Evolutionary conservation across 768 basidiomycete species (phyloP).

Genomic region (Lentinula detonsa): DNA sequence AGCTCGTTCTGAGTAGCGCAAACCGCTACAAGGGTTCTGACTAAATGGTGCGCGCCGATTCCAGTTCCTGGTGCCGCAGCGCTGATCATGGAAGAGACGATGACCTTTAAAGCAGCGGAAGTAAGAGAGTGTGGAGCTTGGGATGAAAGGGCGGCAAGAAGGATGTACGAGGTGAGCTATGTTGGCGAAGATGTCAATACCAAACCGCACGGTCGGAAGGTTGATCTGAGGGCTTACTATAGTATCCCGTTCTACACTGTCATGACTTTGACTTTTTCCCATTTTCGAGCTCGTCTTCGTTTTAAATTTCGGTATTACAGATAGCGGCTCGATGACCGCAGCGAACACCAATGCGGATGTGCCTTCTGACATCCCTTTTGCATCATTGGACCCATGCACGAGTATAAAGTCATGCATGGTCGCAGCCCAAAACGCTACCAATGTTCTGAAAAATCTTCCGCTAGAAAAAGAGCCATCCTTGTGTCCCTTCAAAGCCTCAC

Average conservation of each 20-base stretch:
- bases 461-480: constrained; percentile 22
- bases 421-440: constrained; percentile 80
- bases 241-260: neutral
- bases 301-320: neutral
- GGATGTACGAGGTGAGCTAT: constrained; percentile 69
- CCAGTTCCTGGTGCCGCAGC: constrained; percentile 28
- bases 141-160: constrained; percentile 65
- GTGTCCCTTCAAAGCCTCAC: constrained; percentile 38
- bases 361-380: constrained; percentile 56
- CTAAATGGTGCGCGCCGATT: constrained; percentile 42
- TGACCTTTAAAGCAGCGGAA: constrained; percentile 49
- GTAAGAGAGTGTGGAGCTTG: constrained; percentile 46
- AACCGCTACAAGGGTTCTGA: constrained; percentile 61
- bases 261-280: neutral
- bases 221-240: neutral
- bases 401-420: constrained; percentile 76
- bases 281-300: constrained; percentile 43
- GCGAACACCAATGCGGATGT: constrained; percentile 60
- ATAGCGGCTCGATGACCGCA: constrained; percentile 55
- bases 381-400: constrained; percentile 21
- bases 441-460: constrained; percentile 44
- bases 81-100: constrained; percentile 48
- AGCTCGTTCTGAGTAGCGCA: constrained; percentile 57
- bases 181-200: neutral
- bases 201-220: neutral